Conservation (phyloP, 805 yeast species). For the Saccharomyces kudriavzevii region DNA sequence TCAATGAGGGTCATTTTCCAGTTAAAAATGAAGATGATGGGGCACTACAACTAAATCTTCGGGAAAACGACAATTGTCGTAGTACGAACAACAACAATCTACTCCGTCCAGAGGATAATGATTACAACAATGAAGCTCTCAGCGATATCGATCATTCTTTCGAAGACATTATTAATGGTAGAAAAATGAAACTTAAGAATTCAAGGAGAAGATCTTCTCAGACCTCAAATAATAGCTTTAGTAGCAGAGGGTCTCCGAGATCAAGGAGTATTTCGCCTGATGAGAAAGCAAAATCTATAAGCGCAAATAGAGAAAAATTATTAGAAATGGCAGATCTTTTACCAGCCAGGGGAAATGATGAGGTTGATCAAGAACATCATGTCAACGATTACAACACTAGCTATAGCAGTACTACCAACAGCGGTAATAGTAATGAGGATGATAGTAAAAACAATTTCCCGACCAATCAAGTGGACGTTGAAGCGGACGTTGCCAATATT, state of each 20-base stretch:
- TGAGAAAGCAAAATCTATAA: slow-evolving; percentile 26
- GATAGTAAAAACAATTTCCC: neutral
- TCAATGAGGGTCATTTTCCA: slow-evolving; percentile 11
- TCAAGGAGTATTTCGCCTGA: slow-evolving; percentile 20
- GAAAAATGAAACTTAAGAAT: slow-evolving; percentile 15
- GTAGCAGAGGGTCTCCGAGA: slow-evolving; percentile 12
- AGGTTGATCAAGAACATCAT: neutral
- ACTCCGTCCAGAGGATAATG: neutral
- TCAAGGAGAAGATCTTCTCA: slow-evolving; percentile 12
- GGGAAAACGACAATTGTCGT: neutral
- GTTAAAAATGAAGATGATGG: slow-evolving; percentile 3
- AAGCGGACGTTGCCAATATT: neutral
- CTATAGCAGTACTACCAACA: neutral
- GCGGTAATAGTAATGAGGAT: neutral
- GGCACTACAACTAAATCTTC: slow-evolving; percentile 1
- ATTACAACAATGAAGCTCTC: slow-evolving; percentile 2
- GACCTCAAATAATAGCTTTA: slow-evolving; percentile 8
- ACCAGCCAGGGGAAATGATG: neutral
- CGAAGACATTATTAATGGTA: slow-evolving; percentile 24
- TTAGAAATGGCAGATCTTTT: slow-evolving; percentile 24
- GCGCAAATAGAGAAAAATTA: slow-evolving; percentile 26
- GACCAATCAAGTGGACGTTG: neutral
- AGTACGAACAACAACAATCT: slow-evolving; percentile 4
- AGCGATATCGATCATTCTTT: slow-evolving; percentile 9
- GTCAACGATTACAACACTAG: neutral